These are phyloP conservation scores for Trichophyton verrucosum DNA, from an alignment of 2,329 filamentous ascomycete species.

Conservation along the genomic window DNA sequence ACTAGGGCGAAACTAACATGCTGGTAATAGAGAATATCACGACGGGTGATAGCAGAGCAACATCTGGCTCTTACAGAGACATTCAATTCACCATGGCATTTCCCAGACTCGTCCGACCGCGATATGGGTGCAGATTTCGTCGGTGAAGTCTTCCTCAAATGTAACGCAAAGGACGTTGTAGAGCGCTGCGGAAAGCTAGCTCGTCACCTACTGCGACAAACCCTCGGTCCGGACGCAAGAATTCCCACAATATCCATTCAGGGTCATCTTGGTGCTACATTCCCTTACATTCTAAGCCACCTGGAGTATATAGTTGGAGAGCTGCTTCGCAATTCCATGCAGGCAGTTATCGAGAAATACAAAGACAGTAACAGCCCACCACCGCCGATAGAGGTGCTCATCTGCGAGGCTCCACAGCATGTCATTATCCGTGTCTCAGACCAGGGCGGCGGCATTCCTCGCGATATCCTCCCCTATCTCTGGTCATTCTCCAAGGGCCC, in stretches of 20 bases:
- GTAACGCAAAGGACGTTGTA: constrained; percentile 80
- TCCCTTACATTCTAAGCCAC: constrained; percentile 92
- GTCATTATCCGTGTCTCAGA: constrained; percentile 95
- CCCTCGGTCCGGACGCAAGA: constrained; percentile 56
- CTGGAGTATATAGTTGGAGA: constrained; percentile 96
- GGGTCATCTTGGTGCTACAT: constrained; percentile 78
- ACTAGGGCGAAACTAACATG: neutral
- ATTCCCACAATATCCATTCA: constrained; percentile 73
- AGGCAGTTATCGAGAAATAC: constrained; percentile 73
- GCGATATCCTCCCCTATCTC: constrained; percentile 71
- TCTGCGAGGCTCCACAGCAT: constrained; percentile 88
- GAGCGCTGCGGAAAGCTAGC: constrained; percentile 68
- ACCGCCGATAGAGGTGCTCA: constrained; percentile 81
- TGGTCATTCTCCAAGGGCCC: constrained; percentile 97
- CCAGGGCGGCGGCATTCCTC: constrained; percentile 80
- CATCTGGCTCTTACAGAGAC: constrained; percentile 91
- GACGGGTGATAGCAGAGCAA: constrained; percentile 93
- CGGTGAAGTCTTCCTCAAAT: constrained; percentile 88
- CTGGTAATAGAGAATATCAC: constrained; percentile 62
- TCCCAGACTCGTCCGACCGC: constrained; percentile 60
- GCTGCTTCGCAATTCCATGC: constrained; percentile 85
- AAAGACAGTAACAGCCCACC: constrained; percentile 39
- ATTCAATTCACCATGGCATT: constrained; percentile 82
- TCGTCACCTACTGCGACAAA: constrained; percentile 58
- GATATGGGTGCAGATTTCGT: constrained; percentile 68